Percentiles rank a stretch among this genome's conserved stretches.
phyloP scores from a whole-genome alignment of 441 rosid species.

The Croton setiger region DNA sequence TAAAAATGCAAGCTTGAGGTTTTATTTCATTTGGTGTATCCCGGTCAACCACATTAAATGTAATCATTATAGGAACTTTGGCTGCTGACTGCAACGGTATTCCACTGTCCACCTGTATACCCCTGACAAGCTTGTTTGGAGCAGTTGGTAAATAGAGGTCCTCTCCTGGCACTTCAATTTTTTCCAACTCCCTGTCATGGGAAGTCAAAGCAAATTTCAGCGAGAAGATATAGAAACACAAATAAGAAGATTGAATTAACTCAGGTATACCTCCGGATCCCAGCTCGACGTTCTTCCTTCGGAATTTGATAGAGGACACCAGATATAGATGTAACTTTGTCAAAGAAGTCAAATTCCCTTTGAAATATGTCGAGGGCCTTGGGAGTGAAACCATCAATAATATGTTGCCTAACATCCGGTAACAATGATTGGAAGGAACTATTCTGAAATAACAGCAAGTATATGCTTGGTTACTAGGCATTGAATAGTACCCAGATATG shows the following conservation, averaged over 20 bases:
- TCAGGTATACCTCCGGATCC: slow-evolving; percentile 70
- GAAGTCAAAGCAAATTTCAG: slow-evolving; percentile 24
- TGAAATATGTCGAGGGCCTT: slow-evolving; percentile 75
- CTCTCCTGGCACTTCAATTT: slow-evolving; percentile 81
- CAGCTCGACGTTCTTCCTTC: slow-evolving; percentile 96
- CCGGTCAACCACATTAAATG: slow-evolving; percentile 87
- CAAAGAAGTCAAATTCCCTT: slow-evolving; percentile 94
- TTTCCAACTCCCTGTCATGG: slow-evolving; percentile 76
- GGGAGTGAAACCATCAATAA: slow-evolving; percentile 76
- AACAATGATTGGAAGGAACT: slow-evolving; percentile 65
- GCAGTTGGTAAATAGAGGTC: slow-evolving; percentile 98
- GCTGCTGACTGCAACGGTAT: slow-evolving; percentile 99
- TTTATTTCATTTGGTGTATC: slow-evolving; percentile 56
- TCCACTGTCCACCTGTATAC: slow-evolving; percentile 90
- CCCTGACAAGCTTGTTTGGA: slow-evolving; percentile 81
- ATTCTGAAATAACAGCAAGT: slow-evolving; percentile 50
- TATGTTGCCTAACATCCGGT: slow-evolving; percentile 78
- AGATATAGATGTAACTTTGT: slow-evolving; percentile 91
- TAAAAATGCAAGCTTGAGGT: slow-evolving; percentile 98
- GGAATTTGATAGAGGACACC: slow-evolving; percentile 75
- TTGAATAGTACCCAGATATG: slow-evolving; percentile 6
- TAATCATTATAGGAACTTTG: slow-evolving; percentile 95
- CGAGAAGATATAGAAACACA: slow-evolving; percentile 15
- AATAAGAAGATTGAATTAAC: slow-evolving; percentile 10
- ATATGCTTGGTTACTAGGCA: slow-evolving; percentile 22